Conservation (phyloP, 495 filamentous ascomycete species). For the Halenospora varia region DNA sequence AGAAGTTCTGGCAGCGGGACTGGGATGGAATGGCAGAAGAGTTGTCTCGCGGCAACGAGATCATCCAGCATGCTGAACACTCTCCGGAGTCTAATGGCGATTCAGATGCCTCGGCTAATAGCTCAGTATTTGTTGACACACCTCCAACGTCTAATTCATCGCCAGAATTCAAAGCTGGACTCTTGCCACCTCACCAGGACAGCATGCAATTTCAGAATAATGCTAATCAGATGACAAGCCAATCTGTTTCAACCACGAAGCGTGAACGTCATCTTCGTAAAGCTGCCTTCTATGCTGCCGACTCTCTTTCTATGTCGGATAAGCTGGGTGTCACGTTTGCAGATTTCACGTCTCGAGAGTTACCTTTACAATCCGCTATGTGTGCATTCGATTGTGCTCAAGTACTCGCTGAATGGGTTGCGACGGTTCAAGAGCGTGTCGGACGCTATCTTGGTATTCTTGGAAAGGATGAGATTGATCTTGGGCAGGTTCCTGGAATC, state of each 20-base stretch:
- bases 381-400: constrained; percentile 96
- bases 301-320: constrained; percentile 87
- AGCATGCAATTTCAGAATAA: not conserved
- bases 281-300: constrained; percentile 91
- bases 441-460: constrained; percentile 84
- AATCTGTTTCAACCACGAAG: constrained; percentile 39
- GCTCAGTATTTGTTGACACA: constrained; percentile 49
- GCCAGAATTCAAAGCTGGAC: constrained; percentile 38
- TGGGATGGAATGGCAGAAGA: constrained; percentile 93
- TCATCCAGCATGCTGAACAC: constrained; percentile 70
- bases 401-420: constrained; percentile 94
- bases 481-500: constrained; percentile 71
- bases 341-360: constrained; percentile 77
- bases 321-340: constrained; percentile 84
- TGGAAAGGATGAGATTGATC: constrained; percentile 75
- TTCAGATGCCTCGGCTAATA: constrained; percentile 42
- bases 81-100: constrained; percentile 52
- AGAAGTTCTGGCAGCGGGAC: constrained; percentile 91
- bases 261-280: constrained; percentile 88
- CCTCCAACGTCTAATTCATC: constrained; percentile 51
- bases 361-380: constrained; percentile 91
- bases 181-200: constrained; percentile 13
- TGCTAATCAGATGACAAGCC: constrained; percentile 6
- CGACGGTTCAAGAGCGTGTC: constrained; percentile 91
- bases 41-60: constrained; percentile 72